Percentiles rank a stretch among this genome's conserved stretches.
Evolutionary conservation across 768 basidiomycete species (phyloP).

Genomic region (Lentinula guzmanii): DNA sequence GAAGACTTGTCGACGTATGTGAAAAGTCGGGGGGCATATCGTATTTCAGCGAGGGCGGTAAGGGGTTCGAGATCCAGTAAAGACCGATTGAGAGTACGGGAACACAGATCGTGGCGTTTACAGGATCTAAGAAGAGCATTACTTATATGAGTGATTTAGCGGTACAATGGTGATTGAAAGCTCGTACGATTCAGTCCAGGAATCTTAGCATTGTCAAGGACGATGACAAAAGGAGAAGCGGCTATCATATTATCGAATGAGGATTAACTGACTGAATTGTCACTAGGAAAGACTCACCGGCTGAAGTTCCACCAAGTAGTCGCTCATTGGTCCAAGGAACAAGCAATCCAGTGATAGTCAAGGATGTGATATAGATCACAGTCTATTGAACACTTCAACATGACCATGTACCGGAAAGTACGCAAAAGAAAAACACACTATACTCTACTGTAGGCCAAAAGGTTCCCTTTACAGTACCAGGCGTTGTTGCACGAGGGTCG

Average conservation of each 20-base stretch:
- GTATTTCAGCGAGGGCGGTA: slow-evolving; percentile 39
- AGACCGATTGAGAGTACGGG: slow-evolving; percentile 41
- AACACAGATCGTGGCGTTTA: slow-evolving; percentile 39
- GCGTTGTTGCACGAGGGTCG: slow-evolving; percentile 21
- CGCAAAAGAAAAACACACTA: slow-evolving; percentile 20
- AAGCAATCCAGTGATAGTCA: slow-evolving; percentile 36
- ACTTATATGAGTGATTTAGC: no score
- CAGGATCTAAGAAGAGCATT: slow-evolving; percentile 18
- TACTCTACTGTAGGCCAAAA: slow-evolving; percentile 31
- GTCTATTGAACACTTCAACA: slow-evolving; percentile 19
- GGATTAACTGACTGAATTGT: neutral
- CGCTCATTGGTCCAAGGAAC: slow-evolving; percentile 30
- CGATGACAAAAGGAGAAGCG: slow-evolving; percentile 42
- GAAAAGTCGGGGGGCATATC: slow-evolving; percentile 39
- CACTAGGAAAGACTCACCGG: slow-evolving; percentile 13
- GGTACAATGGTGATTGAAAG: no score
- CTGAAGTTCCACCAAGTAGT: slow-evolving; percentile 30
- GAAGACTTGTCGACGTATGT: slow-evolving; percentile 40
- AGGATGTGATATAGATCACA: slow-evolving; percentile 36
- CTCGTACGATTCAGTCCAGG: slow-evolving; percentile 33
- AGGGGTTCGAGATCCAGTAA: slow-evolving; percentile 38
- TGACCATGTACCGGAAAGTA: neutral
- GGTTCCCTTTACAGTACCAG: slow-evolving; percentile 37
- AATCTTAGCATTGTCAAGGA: slow-evolving; percentile 32
- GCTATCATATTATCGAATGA: slow-evolving; percentile 11